Conservation (phyloP, 208 protist genomes). For the Acanthamoeba lenticulata region DNA sequence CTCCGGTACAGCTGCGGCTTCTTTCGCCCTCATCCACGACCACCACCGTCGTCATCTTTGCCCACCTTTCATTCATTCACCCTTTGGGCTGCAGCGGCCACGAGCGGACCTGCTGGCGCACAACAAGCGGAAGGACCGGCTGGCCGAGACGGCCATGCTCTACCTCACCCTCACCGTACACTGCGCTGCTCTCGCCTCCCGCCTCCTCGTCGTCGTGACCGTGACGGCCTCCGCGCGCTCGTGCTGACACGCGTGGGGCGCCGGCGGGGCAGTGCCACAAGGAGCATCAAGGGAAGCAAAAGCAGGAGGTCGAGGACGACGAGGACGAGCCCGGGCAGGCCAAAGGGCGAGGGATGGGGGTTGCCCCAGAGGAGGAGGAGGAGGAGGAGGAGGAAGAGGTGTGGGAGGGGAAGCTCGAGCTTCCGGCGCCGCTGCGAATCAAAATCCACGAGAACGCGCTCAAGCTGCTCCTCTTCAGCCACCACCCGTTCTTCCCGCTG, state of each 20-base stretch:
- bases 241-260: no score
- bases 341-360: not conserved
- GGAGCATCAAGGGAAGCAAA: no score
- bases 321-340: not conserved
- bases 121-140: not conserved
- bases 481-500: not conserved
- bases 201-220: no score
- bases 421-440: not conserved
- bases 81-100: not conserved
- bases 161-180: not conserved
- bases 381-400: not conserved
- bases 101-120: not conserved
- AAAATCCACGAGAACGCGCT: not conserved
- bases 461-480: constrained; percentile 8
- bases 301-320: no score
- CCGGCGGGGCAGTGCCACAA: no score
- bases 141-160: constrained; percentile 2
- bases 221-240: no score
- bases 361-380: not conserved
- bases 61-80: not conserved
- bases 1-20: not conserved
- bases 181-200: not conserved
- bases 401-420: not conserved
- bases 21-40: not conserved
- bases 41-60: not conserved